These are phyloP conservation scores for Saccharomyces eubayanus DNA, from an alignment of 805 yeast genomes.

Conservation along the genomic window DNA sequence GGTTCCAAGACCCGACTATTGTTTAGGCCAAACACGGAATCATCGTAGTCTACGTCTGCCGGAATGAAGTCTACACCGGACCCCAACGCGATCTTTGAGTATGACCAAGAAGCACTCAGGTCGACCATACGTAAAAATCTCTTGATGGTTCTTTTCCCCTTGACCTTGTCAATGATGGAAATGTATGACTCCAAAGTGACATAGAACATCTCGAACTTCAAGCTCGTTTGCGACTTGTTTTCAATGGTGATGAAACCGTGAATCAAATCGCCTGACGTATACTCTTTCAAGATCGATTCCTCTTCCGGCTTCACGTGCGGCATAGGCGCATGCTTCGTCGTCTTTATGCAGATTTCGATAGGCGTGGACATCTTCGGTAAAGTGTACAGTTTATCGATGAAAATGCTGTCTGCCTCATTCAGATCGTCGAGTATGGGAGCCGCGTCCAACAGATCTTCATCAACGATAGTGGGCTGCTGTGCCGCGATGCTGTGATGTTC, in stretches of 20 bases:
- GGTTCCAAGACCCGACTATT: conserved; percentile 40
- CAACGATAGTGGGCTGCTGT: neutral
- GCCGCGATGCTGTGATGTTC: neutral
- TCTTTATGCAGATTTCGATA: conserved; percentile 16
- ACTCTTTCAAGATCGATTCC: conserved; percentile 37
- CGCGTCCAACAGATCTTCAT: neutral
- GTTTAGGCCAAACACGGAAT: conserved; percentile 34
- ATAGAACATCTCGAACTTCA: conserved; percentile 53
- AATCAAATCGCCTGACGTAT: conserved; percentile 47
- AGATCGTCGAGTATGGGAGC: conserved; percentile 6
- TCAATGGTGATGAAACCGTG: conserved; percentile 42
- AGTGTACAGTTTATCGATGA: conserved; percentile 19
- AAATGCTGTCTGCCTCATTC: conserved; percentile 9
- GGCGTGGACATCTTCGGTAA: conserved; percentile 16
- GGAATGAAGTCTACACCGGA: conserved; percentile 32
- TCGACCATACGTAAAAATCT: conserved; percentile 44
- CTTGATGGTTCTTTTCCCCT: conserved; percentile 17
- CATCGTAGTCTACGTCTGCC: conserved; percentile 21
- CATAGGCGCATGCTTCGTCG: conserved; percentile 17
- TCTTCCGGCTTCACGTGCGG: conserved; percentile 17
- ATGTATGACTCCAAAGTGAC: conserved; percentile 47
- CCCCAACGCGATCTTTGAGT: conserved; percentile 38
- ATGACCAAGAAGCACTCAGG: conserved; percentile 44
- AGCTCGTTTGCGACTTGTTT: conserved; percentile 34
- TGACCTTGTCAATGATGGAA: conserved; percentile 17